phyloP scores from a whole-genome alignment of 768 basidiomycete genomes.

The Gyrodon lividus region DNA sequence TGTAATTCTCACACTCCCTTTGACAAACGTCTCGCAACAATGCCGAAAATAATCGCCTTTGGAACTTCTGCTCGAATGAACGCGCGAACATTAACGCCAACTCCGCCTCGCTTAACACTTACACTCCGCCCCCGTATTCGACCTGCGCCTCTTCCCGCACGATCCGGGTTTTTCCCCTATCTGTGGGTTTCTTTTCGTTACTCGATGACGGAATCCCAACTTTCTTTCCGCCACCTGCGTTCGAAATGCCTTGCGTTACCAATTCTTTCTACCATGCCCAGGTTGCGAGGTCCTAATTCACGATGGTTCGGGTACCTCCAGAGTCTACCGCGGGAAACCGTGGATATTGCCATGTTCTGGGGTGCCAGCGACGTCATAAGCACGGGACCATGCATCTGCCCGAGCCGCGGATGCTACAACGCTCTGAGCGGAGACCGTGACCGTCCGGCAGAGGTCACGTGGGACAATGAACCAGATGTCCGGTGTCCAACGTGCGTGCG shows the following conservation, averaged over 20 bases:
- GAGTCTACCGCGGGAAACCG: slow-evolving; percentile 50
- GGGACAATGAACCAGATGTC: background rate
- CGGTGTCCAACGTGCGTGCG: slow-evolving; percentile 20
- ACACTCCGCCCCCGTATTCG: slow-evolving; percentile 6
- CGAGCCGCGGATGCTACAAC: slow-evolving; percentile 13
- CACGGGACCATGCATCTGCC: slow-evolving; percentile 15
- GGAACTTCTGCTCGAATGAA: slow-evolving; percentile 15
- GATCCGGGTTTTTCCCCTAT: slow-evolving; percentile 28
- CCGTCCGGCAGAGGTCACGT: background rate
- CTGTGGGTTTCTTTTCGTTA: slow-evolving; percentile 11
- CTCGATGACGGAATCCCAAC: slow-evolving; percentile 7
- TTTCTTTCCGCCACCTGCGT: background rate
- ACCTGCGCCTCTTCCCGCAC: slow-evolving; percentile 11
- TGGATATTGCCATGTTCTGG: slow-evolving; percentile 69
- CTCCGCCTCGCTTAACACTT: slow-evolving; percentile 15
- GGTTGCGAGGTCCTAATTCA: slow-evolving; percentile 48
- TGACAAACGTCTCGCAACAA: slow-evolving; percentile 1
- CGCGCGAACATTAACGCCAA: slow-evolving; percentile 22
- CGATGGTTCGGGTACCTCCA: slow-evolving; percentile 67
- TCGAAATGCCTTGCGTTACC: background rate
- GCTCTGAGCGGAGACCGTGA: slow-evolving; percentile 3
- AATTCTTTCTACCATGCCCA: slow-evolving; percentile 26
- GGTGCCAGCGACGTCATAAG: slow-evolving; percentile 25
- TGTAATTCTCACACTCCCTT: slow-evolving; percentile 10
- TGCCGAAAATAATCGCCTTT: slow-evolving; percentile 17